Evolutionary conservation across 257 asterid genomes (phyloP).

Genomic region (Orobanche coerulescens): DNA sequence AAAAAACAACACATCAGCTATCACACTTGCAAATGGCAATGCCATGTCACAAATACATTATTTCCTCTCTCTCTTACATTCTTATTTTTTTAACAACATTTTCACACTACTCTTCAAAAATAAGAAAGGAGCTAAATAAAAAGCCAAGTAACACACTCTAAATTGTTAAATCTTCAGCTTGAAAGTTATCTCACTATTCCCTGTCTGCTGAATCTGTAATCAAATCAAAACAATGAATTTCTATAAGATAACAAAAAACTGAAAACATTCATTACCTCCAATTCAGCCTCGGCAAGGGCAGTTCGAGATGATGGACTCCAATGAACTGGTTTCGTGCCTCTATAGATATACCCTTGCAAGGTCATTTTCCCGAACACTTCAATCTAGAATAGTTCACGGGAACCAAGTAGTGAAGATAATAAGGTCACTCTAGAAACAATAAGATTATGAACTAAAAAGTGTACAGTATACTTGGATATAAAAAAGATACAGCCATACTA

Average conservation of each 20-base stretch:
- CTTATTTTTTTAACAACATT: too few relatives aligned
- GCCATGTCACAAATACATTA: too few relatives aligned
- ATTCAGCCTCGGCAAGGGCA: slow-evolving; percentile 98
- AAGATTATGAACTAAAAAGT: slow-evolving; percentile 13
- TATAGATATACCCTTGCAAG: slow-evolving; percentile 74
- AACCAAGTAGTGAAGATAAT: slow-evolving; percentile 14
- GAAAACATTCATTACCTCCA: slow-evolving; percentile 57
- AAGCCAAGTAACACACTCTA: too few relatives aligned
- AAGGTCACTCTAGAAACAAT: slow-evolving; percentile 18
- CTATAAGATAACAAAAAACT: slow-evolving; percentile 3
- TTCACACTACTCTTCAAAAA: too few relatives aligned
- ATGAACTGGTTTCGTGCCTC: slow-evolving; percentile 98
- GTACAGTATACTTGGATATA: neutral
- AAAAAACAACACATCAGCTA: neutral
- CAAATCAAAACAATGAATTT: slow-evolving; percentile 16
- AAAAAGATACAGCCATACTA: neutral
- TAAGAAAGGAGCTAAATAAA: too few relatives aligned
- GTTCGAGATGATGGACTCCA: slow-evolving; percentile 99
- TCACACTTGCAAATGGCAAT: too few relatives aligned
- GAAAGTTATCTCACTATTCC: slow-evolving; percentile 9
- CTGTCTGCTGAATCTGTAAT: neutral
- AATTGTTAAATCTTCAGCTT: slow-evolving; percentile 11
- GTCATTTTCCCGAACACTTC: slow-evolving; percentile 97
- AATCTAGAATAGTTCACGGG: slow-evolving; percentile 44
- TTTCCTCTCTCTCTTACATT: too few relatives aligned